Evolutionary conservation across 1,139 yeast genomes (phyloP), one percentile per base, ranked within the genome.

Genomic region (Debaryomyces udenii): DNA sequence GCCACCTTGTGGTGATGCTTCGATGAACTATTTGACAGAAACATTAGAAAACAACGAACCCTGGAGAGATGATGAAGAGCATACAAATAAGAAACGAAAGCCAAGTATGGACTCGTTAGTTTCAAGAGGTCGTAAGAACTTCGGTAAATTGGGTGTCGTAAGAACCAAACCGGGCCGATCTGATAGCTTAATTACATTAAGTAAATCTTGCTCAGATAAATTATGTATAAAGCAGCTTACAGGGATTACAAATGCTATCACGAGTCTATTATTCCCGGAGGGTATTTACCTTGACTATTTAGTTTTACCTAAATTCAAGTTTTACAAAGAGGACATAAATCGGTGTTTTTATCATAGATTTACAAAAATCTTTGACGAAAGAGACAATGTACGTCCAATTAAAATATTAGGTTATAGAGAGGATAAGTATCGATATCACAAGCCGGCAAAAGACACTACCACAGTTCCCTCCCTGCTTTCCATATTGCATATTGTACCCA

Each of bases 1-100:
- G 48, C 76, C 87, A 0, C 98, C 98, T 0, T 91, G 99, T 67
- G 99, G 99, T 1, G 98, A 91, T 58, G 83, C 89, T 0, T 85
- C 95, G 6, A 77, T 89, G 80, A 35, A 59, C 27, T 49, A 51
- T 31, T 29, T 56, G 16, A 31, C 50, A 3, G 39, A 41, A 2
- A 38, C 51, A 2, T 40, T 55, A 4, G 55, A 51, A 2, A 57
- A 57, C 13, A 48, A 51, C 17, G 47, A 41, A 1, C 49, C 60
- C 1, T 60, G 70, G 64, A 49, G 40, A 11, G 37, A 48, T 2
- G 31, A 42, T 1, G 4, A 10, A 13, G 14, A 7, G 9, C 56
- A 39, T n/a, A 35, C 40, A 3, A 24, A 28, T 9, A 47, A 47
- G 38, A 43, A 23, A 28, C 41, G 31, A 31, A 47, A 39, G 34